phyloP scores from a whole-genome alignment of 805 yeast genomes.

The Candida sithepensis region DNA sequence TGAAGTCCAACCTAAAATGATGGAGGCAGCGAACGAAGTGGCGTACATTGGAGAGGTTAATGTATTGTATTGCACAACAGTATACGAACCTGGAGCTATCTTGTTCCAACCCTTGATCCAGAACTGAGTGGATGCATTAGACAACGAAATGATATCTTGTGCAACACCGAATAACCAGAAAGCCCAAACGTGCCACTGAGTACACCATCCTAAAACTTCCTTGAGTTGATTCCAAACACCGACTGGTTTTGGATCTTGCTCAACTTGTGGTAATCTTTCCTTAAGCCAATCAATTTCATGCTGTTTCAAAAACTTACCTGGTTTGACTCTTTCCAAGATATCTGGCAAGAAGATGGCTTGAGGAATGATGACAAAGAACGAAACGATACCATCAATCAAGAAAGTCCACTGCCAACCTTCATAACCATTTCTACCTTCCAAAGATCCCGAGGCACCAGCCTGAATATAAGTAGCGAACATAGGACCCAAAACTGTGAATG shows the following conservation, averaged over 20 bases:
- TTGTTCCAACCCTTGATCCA: conserved; percentile 23
- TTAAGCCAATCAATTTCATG: conserved; percentile 12
- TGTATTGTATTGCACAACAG: conserved; percentile 16
- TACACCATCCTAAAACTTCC: conserved; percentile 11
- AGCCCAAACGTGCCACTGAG: conserved; percentile 20
- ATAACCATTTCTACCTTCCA: conserved; percentile 15
- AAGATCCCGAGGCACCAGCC: conserved; percentile 30
- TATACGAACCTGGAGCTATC: conserved; percentile 12
- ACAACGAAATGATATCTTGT: conserved; percentile 15
- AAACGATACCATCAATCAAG: conserved; percentile 41
- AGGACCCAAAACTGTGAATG: conserved; percentile 58
- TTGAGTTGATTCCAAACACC: conserved; percentile 9
- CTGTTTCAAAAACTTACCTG: conserved; percentile 23
- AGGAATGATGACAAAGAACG: conserved; percentile 15
- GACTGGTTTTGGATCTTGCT: conserved; percentile 6
- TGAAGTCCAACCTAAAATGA: conserved; percentile 17
- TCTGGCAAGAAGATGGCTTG: conserved; percentile 25
- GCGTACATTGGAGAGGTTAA: conserved; percentile 19
- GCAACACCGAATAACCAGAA: conserved; percentile 16
- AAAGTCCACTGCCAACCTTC: conserved; percentile 53
- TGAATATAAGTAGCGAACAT: conserved; percentile 56
- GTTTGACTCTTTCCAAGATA: conserved; percentile 27
- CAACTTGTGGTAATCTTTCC: conserved; percentile 10
- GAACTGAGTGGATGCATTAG: conserved; percentile 17
- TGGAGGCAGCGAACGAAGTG: conserved; percentile 10